Evolutionary conservation across 768 basidiomycete genomes (phyloP).

Genomic region (Dendrothele bispora): DNA sequence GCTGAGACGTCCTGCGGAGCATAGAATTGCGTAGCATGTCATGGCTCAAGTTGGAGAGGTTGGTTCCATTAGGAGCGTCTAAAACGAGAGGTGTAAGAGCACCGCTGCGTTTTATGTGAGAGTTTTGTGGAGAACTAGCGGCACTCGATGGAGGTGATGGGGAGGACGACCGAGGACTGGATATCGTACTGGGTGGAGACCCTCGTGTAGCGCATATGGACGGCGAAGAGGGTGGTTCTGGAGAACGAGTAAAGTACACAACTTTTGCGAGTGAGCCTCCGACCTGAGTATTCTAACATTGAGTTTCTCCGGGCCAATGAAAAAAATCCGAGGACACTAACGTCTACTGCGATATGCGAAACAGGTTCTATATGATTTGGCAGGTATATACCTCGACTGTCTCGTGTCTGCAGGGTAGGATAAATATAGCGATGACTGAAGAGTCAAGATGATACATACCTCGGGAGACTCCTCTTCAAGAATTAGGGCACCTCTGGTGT

Average conservation of each 20-base stretch:
- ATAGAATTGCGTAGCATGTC: conserved; percentile 60
- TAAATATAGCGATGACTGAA: conserved; percentile 10
- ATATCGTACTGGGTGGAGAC: conserved; percentile 46
- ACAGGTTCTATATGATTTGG: conserved; percentile 98
- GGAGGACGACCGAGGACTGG: conserved; percentile 44
- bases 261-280: conserved; percentile 98
- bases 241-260: conserved; percentile 96
- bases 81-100: conserved; percentile 83
- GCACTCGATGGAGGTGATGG: conserved; percentile 30
- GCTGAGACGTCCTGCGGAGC: conserved; percentile 69
- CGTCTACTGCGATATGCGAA: conserved; percentile 96
- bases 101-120: conserved; percentile 52
- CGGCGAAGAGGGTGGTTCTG: conserved; percentile 80
- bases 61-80: conserved; percentile 43
- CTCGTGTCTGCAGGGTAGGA: conserved; percentile 62
- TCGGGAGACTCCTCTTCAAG: conserved; percentile 93
- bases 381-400: conserved; percentile 95
- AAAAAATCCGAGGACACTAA: conserved; percentile 42
- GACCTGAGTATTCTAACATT: conserved; percentile 54
- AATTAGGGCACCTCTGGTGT: conserved; percentile 92
- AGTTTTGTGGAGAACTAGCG: conserved; percentile 30
- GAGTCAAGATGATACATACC: conserved; percentile 38
- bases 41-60: conserved; percentile 37
- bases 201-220: conserved; percentile 62
- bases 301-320: conserved; percentile 5